Base-by-base conservation (phyloP, 2,329 filamentous ascomycete genomes). In the Tympanopsis confertula region DNA sequence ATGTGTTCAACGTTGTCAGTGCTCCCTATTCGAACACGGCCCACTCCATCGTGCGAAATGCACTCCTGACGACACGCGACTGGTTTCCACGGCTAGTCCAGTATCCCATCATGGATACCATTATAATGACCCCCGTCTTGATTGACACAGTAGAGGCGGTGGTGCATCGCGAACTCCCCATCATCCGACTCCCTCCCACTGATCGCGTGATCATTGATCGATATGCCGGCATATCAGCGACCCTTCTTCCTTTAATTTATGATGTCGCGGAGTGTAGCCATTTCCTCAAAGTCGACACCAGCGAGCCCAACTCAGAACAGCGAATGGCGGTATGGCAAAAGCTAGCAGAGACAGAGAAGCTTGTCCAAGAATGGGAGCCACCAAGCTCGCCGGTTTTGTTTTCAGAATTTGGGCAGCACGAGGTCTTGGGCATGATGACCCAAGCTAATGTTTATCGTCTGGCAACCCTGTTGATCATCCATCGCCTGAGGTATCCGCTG, bases 101-200 rank as follows among this genome's bases (percentile, higher is more conserved):
- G 26, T 36, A 39, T n/a, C 45, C 52, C 1, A 39, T 45, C n/a
- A 44, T 55, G 39, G 49, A 57, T 37, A 47, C 45, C 4, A 42
- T 56, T 13, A 47, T 45, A 24, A 47, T 55, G 41, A 40, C 49
- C 1, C 50, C 53, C 5, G 44, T 56, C 28, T 42, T 57, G 19
- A 42, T 54, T 35, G 54, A 57, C 39, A 57, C 51, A 4, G 43
- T 52, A 13, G 49, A 51, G 20, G 55, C 49, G 33, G 32, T 57
- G 20, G 40, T 51, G 5, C 46, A 47, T 35, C 50, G 55, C 20
- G 48, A 56, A 32, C 35, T 54, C 4, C 54, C 55, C 13, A 47
- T 56, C 22, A 45, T 57, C 5, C 46, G 47, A 38, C 45, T 51
- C 19, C 39, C 41, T 5, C 19, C 22, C n/a, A 37, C 44, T 4